Conservation (phyloP, 192 early-diverging fungal species). For the Linderina pennispora region DNA sequence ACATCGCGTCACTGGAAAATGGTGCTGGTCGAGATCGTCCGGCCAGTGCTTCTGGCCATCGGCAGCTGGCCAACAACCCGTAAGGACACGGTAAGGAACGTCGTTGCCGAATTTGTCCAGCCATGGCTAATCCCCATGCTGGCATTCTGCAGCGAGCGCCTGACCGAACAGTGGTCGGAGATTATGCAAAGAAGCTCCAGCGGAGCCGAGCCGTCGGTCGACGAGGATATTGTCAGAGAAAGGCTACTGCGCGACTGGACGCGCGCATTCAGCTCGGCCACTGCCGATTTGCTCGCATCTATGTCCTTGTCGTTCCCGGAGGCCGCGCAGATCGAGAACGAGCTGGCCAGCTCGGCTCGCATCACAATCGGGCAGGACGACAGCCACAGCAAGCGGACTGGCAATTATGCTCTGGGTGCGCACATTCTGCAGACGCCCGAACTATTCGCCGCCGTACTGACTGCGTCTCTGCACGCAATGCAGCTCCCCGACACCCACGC, state of each 20-base stretch:
- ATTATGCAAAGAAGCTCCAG: neutral
- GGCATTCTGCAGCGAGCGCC: slow-evolving; percentile 10
- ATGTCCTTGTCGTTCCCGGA: slow-evolving; percentile 15
- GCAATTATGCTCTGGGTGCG: slow-evolving; percentile 4
- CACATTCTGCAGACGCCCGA: slow-evolving; percentile 5
- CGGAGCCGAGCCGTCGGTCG: neutral
- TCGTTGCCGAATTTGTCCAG: slow-evolving; percentile 7
- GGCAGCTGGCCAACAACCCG: slow-evolving; percentile 24
- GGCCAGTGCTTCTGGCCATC: slow-evolving; percentile 9
- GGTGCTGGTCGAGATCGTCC: slow-evolving; percentile 15
- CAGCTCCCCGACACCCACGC: slow-evolving; percentile 15
- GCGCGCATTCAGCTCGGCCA: slow-evolving; percentile 24
- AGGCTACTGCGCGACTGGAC: slow-evolving; percentile 35
- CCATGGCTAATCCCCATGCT: slow-evolving; percentile 30
- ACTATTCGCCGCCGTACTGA: slow-evolving; percentile 7
- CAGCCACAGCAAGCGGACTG: neutral
- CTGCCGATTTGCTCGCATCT: slow-evolving; percentile 9
- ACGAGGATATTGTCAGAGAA: slow-evolving; percentile 28
- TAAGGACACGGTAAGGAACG: neutral
- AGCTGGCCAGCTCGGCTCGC: slow-evolving; percentile 11
- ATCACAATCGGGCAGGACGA: neutral
- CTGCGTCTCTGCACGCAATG: slow-evolving; percentile 4
- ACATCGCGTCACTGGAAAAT: slow-evolving; percentile 31
- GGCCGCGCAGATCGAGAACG: slow-evolving; percentile 29
- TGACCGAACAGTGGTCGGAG: slow-evolving; percentile 19